These are phyloP conservation scores for Perilla frutescens DNA, from an alignment of 257 asterid species.

Conservation along the genomic window DNA sequence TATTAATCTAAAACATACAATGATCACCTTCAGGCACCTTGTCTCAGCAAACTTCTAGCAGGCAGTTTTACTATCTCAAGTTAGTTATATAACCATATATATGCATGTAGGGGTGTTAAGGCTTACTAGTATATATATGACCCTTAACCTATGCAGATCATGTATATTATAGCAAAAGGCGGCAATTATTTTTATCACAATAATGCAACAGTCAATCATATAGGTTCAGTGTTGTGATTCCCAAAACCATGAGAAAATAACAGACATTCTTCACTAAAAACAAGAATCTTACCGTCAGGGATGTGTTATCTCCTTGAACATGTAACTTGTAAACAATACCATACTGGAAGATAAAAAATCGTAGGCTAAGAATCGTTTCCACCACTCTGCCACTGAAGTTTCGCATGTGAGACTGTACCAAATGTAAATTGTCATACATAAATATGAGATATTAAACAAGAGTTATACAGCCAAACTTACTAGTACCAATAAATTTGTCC, in stretches of 20 bases:
- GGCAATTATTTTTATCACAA: background rate
- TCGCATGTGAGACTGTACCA: conserved; percentile 91
- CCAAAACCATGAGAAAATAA: conserved; percentile 14
- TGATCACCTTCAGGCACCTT: background rate
- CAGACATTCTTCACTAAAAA: conserved; percentile 19
- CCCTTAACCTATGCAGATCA: background rate
- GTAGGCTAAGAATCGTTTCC: conserved; percentile 89
- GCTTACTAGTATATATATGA: conserved; percentile 2
- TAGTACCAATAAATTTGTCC: background rate
- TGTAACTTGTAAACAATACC: conserved; percentile 86
- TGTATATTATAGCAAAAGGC: background rate
- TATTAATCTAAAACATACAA: background rate
- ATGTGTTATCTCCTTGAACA: conserved; percentile 70
- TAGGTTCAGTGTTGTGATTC: background rate
- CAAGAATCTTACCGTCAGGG: conserved; percentile 67
- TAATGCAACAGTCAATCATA: conserved; percentile 2
- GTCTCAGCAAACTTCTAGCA: conserved; percentile 1
- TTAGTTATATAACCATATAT: conserved; percentile 7
- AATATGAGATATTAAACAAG: conserved; percentile 20
- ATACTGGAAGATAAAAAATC: conserved; percentile 93
- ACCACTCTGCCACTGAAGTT: conserved; percentile 85
- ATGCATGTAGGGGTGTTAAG: conserved; percentile 4
- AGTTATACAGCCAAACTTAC: conserved; percentile 2
- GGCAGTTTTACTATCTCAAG: background rate
- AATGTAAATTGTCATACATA: conserved; percentile 35